phyloP scores from a whole-genome alignment of 2,329 filamentous ascomycete species.

The Daldinia eschscholtzii region DNA sequence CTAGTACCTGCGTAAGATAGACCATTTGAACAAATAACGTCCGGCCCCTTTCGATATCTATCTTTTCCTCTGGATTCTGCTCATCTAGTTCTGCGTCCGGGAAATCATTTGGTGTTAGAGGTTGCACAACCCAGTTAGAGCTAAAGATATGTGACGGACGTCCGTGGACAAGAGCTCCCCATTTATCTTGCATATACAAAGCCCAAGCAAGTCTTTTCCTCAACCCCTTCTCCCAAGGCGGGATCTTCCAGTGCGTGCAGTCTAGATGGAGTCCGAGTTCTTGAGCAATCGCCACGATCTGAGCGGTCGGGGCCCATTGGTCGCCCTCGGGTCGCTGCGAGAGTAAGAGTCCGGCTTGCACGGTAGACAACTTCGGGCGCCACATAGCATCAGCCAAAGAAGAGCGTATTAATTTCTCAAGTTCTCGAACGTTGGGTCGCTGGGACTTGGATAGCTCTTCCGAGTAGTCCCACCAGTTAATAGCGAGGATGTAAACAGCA shows the following conservation, averaged over 20 bases:
- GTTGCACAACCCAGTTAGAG: conserved; percentile 75
- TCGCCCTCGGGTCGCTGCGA: conserved; percentile 82
- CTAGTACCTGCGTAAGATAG: conserved; percentile 78
- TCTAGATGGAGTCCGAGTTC: conserved; percentile 91
- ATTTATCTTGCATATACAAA: conserved; percentile 93
- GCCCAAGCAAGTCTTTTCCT: conserved; percentile 91
- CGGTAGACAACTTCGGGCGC: conserved; percentile 82
- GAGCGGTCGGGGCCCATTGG: conserved; percentile 87
- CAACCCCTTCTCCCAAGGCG: conserved; percentile 86
- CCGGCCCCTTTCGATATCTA: conserved; percentile 75
- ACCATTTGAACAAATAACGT: conserved; percentile 82
- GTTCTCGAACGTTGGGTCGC: conserved; percentile 77
- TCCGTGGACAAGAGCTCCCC: conserved; percentile 80
- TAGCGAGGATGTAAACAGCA: conserved; percentile 84
- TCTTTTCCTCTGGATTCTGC: conserved; percentile 70
- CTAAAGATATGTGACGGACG: conserved; percentile 74
- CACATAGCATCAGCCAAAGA: conserved; percentile 83
- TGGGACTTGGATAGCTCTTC: conserved; percentile 72
- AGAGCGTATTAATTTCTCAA: conserved; percentile 80
- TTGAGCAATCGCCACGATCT: conserved; percentile 87
- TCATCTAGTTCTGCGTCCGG: conserved; percentile 76
- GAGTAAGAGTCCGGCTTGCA: conserved; percentile 81
- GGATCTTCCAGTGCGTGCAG: conserved; percentile 88
- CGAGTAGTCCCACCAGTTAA: conserved; percentile 89
- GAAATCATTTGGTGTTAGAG: conserved; percentile 69